Evolutionary conservation across 768 basidiomycete species (phyloP).

Genomic region (Pisolithus microcarpus): DNA sequence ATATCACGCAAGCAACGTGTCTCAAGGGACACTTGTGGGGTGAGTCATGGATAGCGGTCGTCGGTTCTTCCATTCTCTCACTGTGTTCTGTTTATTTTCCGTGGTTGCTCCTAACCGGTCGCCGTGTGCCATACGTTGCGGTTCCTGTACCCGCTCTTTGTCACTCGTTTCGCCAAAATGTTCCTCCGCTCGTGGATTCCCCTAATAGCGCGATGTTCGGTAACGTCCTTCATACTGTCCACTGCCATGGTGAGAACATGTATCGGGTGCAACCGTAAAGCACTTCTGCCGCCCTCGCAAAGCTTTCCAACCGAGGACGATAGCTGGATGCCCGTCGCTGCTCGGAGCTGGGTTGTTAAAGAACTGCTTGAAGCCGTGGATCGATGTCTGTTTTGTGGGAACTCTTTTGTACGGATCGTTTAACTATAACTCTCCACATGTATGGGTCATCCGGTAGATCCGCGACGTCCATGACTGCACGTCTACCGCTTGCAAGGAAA

Average conservation of each 20-base stretch:
- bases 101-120: too few species aligned
- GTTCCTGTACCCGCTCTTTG: conserved; percentile 3
- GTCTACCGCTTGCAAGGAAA: too few species aligned
- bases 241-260: conserved; percentile 75
- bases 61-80: too few species aligned
- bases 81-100: too few species aligned
- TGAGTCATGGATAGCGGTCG: conserved; percentile 27
- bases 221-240: conserved; percentile 76
- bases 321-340: conserved; percentile 41
- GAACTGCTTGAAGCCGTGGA: conserved; percentile 59
- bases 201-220: conserved; percentile 61
- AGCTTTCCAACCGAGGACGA: conserved; percentile 22
- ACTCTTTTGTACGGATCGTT: conserved; percentile 54
- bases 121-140: too few species aligned
- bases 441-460: neutral
- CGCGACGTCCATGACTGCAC: too few species aligned
- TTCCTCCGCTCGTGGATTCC: neutral
- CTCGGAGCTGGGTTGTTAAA: conserved; percentile 56
- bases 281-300: conserved; percentile 55
- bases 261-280: conserved; percentile 74
- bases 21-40: conserved; percentile 72
- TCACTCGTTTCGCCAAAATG: conserved; percentile 13
- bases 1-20: conserved; percentile 57
- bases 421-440: conserved; percentile 6
- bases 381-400: conserved; percentile 66